phyloP scores from a whole-genome alignment of 805 yeast species.

The Pichia rugopelliculosa region DNA sequence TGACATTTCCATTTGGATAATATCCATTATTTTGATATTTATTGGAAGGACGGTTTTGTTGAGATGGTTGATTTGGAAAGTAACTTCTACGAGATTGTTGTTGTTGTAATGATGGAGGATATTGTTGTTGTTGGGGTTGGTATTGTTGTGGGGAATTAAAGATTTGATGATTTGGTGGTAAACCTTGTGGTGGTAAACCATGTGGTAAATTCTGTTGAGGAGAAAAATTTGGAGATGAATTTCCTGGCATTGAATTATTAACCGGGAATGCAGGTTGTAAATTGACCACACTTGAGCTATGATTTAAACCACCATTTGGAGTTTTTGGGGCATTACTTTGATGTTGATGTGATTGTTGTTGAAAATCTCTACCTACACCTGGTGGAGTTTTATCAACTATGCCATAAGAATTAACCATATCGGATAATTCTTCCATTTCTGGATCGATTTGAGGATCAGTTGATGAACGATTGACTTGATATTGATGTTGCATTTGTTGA shows the following conservation, averaged over 20 bases:
- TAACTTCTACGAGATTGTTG: slow-evolving; percentile 8
- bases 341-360: neutral
- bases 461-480: slow-evolving; percentile 7
- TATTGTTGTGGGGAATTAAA: slow-evolving; percentile 16
- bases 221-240: slow-evolving; percentile 23
- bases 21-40: neutral
- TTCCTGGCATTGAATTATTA: slow-evolving; percentile 12
- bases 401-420: slow-evolving; percentile 26
- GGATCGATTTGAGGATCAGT: slow-evolving; percentile 20
- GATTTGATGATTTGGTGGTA: slow-evolving; percentile 25
- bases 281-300: slow-evolving; percentile 3
- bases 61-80: neutral
- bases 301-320: slow-evolving; percentile 7
- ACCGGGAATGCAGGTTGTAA: slow-evolving; percentile 17
- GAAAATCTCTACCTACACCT: neutral
- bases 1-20: slow-evolving; percentile 13
- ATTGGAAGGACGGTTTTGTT: neutral
- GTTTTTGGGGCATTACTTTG: slow-evolving; percentile 10
- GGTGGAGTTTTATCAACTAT: slow-evolving; percentile 22
- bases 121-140: slow-evolving; percentile 10
- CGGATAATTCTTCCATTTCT: slow-evolving; percentile 27
- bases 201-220: slow-evolving; percentile 28
- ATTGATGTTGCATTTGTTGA: slow-evolving; percentile 11
- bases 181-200: slow-evolving; percentile 30
- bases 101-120: slow-evolving; percentile 1